Evolutionary conservation across 306 rosid species (phyloP).

Genomic region (Lathyrus sativus): DNA sequence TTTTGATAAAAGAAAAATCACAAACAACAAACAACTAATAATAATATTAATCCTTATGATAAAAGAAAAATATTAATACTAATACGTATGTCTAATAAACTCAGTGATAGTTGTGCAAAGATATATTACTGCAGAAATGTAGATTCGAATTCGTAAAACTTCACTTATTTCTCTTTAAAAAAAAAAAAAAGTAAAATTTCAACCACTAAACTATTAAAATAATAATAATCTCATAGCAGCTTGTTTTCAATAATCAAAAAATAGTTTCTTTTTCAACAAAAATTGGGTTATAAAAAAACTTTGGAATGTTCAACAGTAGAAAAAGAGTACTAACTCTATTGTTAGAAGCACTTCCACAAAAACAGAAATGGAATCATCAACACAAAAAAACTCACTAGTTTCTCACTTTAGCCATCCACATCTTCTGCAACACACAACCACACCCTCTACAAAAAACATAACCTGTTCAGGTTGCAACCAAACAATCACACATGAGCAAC

Average conservation of each 20-base stretch:
- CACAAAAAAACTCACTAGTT: constrained; percentile 34
- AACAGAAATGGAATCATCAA: constrained; percentile 33
- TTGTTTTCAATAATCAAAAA: neutral
- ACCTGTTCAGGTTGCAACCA: constrained; percentile 59
- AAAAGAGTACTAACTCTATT: constrained; percentile 1
- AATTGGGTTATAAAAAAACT: neutral
- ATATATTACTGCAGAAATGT: too few species aligned
- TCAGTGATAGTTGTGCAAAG: too few species aligned
- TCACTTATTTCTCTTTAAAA: too few species aligned
- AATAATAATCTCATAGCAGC: neutral
- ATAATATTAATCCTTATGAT: too few species aligned
- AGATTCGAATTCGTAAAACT: too few species aligned
- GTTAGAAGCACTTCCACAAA: constrained; percentile 1
- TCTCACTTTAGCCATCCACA: constrained; percentile 70
- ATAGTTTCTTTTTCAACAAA: neutral
- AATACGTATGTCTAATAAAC: too few species aligned
- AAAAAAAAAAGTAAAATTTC: too few species aligned
- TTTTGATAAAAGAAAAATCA: too few species aligned
- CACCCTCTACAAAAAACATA: constrained; percentile 24
- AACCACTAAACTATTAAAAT: too few species aligned
- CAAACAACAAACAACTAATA: too few species aligned
- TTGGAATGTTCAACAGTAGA: constrained; percentile 4
- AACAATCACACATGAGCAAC: constrained; percentile 30
- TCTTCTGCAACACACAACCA: constrained; percentile 40
- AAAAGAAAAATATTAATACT: too few species aligned